phyloP scores from a whole-genome alignment of 352 stramenopile genomes.

The Globisporangium paroecandrum region DNA sequence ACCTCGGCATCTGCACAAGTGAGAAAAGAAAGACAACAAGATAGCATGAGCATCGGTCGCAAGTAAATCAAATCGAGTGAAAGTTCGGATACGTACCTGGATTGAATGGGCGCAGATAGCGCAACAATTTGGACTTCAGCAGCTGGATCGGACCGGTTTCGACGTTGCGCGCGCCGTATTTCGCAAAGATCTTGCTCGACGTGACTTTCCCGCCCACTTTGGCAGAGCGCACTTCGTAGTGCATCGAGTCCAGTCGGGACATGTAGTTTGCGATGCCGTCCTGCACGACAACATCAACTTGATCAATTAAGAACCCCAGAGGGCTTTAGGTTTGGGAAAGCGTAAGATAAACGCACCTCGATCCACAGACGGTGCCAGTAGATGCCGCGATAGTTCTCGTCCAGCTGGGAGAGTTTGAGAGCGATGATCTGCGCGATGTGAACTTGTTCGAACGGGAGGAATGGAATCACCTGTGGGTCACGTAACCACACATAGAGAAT shows the following conservation, averaged over 20 bases:
- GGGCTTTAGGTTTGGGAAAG: background rate
- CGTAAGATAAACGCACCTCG: slow-evolving; percentile 32
- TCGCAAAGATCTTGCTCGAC: slow-evolving; percentile 72
- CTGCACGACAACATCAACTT: slow-evolving; percentile 17
- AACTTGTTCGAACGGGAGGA: slow-evolving; percentile 81
- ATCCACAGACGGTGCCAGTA: slow-evolving; percentile 80
- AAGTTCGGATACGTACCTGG: slow-evolving; percentile 25
- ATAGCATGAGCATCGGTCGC: background rate
- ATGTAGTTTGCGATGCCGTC: slow-evolving; percentile 61
- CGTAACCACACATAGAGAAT: slow-evolving; percentile 3
- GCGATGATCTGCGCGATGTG: slow-evolving; percentile 81
- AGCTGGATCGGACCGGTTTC: slow-evolving; percentile 76
- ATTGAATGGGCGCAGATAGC: slow-evolving; percentile 72
- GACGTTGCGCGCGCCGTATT: slow-evolving; percentile 79
- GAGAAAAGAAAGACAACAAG: background rate
- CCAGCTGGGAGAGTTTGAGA: slow-evolving; percentile 73
- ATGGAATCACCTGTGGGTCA: slow-evolving; percentile 74
- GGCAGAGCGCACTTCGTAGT: slow-evolving; percentile 64
- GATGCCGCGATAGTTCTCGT: slow-evolving; percentile 64
- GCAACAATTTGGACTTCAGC: slow-evolving; percentile 80
- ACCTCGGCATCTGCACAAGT: slow-evolving; percentile 51
- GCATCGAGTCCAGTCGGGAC: slow-evolving; percentile 68
- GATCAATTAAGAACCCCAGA: background rate
- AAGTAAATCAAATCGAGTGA: background rate
- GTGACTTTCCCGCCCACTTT: slow-evolving; percentile 47